Percentiles rank a stretch among this genome's conserved stretches.
Conservation (phyloP, 306 rosid species). For the Styphnolobium japonicum region DNA sequence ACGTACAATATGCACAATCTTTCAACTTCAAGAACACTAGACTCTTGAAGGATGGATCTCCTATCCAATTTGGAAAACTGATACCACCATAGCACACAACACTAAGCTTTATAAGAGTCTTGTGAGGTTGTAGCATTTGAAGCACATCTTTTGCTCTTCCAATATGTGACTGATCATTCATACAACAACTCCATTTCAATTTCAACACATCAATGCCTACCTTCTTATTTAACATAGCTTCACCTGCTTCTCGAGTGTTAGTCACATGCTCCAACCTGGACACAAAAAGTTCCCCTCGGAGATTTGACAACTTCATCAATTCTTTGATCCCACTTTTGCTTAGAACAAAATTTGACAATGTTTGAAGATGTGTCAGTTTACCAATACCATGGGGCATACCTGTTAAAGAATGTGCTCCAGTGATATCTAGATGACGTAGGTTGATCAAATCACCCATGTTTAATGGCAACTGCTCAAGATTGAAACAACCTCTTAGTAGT, state of each 20-base stretch:
- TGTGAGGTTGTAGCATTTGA: constrained; percentile 8
- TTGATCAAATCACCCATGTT: not conserved
- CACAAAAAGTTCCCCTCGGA: not conserved
- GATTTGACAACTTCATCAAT: not conserved
- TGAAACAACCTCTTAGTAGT: not conserved
- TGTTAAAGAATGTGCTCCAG: not conserved
- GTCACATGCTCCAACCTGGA: not conserved
- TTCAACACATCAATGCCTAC: not conserved
- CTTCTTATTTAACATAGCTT: not conserved
- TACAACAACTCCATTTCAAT: not conserved
- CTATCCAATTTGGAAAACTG: constrained; percentile 1
- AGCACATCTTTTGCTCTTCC: constrained; percentile 2
- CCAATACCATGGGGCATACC: not conserved
- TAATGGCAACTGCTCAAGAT: not conserved
- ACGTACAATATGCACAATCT: not conserved
- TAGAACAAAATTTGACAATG: not conserved
- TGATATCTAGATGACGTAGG: constrained; percentile 12
- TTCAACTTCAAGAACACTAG: constrained; percentile 8
- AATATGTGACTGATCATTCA: not conserved
- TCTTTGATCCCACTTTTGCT: not conserved
- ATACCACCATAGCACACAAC: not conserved
- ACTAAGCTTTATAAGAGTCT: not conserved
- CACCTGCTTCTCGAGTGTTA: not conserved
- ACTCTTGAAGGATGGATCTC: not conserved
- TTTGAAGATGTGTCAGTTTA: not conserved